Conservation (phyloP, 192 early-diverging fungal genomes). For the Gamsiella multidivaricata region DNA sequence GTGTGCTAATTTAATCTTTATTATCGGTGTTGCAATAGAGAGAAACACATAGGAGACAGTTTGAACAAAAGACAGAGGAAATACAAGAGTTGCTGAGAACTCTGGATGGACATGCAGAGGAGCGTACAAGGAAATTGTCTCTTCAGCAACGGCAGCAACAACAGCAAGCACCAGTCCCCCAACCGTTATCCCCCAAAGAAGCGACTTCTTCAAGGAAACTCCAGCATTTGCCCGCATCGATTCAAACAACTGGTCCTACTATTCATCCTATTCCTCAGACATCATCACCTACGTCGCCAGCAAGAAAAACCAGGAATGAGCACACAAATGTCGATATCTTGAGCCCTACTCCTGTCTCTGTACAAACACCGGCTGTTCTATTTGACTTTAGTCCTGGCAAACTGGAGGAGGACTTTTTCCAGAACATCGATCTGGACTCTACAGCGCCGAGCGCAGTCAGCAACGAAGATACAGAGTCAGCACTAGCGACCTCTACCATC, state of each 20-base stretch:
- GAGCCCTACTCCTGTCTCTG: slow-evolving; percentile 31
- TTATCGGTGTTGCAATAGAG: slow-evolving; percentile 58
- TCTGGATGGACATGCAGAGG: slow-evolving; percentile 40
- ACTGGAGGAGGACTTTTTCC: slow-evolving; percentile 65
- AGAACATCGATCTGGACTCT: slow-evolving; percentile 24
- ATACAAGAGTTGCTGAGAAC: slow-evolving; percentile 54
- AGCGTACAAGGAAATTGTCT: not conserved
- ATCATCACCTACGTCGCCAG: slow-evolving; percentile 27
- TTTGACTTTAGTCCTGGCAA: slow-evolving; percentile 60
- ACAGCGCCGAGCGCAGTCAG: not conserved
- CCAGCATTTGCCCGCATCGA: slow-evolving; percentile 14
- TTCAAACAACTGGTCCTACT: slow-evolving; percentile 19
- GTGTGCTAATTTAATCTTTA: too few species aligned
- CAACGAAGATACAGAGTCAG: not conserved
- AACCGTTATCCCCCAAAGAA: slow-evolving; percentile 3
- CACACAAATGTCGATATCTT: slow-evolving; percentile 48
- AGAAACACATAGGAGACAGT: slow-evolving; percentile 64
- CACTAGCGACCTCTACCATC: not conserved
- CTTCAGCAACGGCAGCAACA: slow-evolving; percentile 7
- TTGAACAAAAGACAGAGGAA: slow-evolving; percentile 65
- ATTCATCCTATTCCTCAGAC: slow-evolving; percentile 25
- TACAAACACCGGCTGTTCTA: slow-evolving; percentile 36
- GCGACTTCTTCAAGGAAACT: slow-evolving; percentile 10
- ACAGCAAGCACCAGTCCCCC: not conserved
- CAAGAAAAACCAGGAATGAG: slow-evolving; percentile 41